Evolutionary conservation across 2,329 filamentous ascomycete genomes (phyloP).

Genomic region (Penicillium aurantiogriseum): DNA sequence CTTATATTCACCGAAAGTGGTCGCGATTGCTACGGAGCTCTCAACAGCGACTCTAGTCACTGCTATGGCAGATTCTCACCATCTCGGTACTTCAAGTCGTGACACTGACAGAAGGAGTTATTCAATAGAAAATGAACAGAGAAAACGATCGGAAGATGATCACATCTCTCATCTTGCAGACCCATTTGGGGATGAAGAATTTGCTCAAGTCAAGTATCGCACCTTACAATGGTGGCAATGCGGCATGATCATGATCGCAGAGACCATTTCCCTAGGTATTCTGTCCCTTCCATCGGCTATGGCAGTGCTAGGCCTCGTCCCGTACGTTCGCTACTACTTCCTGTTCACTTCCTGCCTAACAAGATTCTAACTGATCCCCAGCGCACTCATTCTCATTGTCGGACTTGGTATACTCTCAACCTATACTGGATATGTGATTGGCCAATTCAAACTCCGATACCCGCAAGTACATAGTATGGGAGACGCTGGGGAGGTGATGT

Average conservation of each 20-base stretch:
- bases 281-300: conserved; percentile 54
- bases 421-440: conserved; percentile 59
- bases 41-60: not conserved
- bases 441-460: conserved; percentile 55
- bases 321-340: conserved; percentile 29
- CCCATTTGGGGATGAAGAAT: conserved; percentile 13
- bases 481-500: conserved; percentile 63
- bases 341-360: rapidly evolving
- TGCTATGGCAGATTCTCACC: not conserved
- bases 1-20: not conserved
- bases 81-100: not conserved
- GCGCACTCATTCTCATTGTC: conserved; percentile 53
- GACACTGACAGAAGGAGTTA: not conserved
- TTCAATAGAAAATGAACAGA: not conserved
- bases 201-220: conserved; percentile 13
- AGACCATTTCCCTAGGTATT: conserved; percentile 51
- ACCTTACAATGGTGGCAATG: conserved; percentile 17
- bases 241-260: conserved; percentile 21
- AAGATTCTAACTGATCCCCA: conserved; percentile 13
- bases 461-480: conserved; percentile 63
- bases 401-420: conserved; percentile 53
- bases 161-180: not conserved
- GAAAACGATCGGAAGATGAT: not conserved
- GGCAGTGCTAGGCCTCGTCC: conserved; percentile 51
- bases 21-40: not conserved